Base-by-base conservation (phyloP, 2,329 filamentous ascomycete species). In the Penicillium sp. region DNA sequence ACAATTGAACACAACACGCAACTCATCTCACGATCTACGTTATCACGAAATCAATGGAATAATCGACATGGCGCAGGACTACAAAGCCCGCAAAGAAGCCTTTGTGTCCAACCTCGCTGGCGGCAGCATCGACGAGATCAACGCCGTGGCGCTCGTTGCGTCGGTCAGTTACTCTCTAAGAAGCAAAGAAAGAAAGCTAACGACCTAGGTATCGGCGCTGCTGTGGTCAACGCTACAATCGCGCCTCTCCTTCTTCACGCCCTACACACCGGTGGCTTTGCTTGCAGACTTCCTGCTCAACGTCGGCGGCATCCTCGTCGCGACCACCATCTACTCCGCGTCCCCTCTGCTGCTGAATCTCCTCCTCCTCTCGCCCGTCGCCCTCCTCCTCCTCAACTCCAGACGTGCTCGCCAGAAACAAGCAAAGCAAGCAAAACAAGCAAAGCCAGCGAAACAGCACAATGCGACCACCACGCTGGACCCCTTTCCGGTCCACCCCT, bases 81-180 rank as follows among this genome's bases (percentile, higher is more conserved):
- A 97, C 79, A 99, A 97, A 77, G 84, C 88, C 67, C 81, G 88
- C 64, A 99, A 99, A 78, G 92, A 96, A 79, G 91, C 91, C 69
- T 96, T 96, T 72, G 94, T 99, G 68, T 96, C 93, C 55, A 90
- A 91, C 71, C 84, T 96, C 28, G 86, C 88, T 6, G 94, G 94
- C 42, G 91, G 94, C 58, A 82, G 85, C 30, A 86, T 96, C 59
- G 77, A 81, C 64, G 94, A 99, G 71, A 92, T 99, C 76, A 93
- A 92, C 71, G 82, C 84, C 65, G 89, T 97, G 64, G 91, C 90
- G 48, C 82, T 89, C 49, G 87, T 96, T 62, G 90, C 91, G 68
- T 87, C 92, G 68, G 94, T 97, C 48, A 20, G 55, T 48, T 33
- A 7, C 8, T 33, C 28, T 33, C 28, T 11, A 26, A 47, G 8